phyloP scores from a whole-genome alignment of 352 stramenopile species.

The Pythium dissotocum region DNA sequence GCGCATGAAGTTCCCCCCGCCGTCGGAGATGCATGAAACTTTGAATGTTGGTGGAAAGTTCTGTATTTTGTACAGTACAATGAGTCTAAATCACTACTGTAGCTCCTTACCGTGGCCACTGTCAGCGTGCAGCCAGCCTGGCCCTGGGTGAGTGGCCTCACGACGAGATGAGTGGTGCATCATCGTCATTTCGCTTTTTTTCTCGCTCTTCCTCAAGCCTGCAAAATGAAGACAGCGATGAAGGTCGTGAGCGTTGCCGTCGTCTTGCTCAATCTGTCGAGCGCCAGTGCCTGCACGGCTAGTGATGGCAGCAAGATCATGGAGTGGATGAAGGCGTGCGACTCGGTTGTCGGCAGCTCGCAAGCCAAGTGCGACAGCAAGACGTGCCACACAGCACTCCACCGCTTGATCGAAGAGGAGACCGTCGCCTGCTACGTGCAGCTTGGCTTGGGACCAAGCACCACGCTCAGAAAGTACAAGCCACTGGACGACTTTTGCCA shows the following conservation, averaged over 20 bases:
- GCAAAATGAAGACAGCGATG: constrained; percentile 2
- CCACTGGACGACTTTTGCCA: constrained; percentile 48
- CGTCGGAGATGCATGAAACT: no score
- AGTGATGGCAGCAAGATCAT: constrained; percentile 23
- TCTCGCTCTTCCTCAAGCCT: background rate
- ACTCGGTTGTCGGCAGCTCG: constrained; percentile 39
- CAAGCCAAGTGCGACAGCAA: constrained; percentile 42
- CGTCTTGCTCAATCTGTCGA: constrained; percentile 1
- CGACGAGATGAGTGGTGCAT: no score
- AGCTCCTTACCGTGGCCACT: no score
- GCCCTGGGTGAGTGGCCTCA: no score
- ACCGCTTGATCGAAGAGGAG: constrained; percentile 44
- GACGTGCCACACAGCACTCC: constrained; percentile 39
- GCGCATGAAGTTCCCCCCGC: no score
- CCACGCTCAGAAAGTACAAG: constrained; percentile 40
- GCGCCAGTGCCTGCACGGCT: constrained; percentile 28
- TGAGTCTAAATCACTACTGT: no score
- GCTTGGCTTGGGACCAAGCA: constrained; percentile 30
- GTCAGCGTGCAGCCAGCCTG: no score
- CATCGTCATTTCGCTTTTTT: background rate
- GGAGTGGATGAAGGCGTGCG: constrained; percentile 36
- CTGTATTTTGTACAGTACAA: no score
- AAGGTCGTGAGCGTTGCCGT: constrained; percentile 7
- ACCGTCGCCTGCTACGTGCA: constrained; percentile 37
- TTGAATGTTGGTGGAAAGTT: no score